Evolutionary conservation across 2,329 filamentous ascomycete species (phyloP).

Genomic region (Fusarium sp.): DNA sequence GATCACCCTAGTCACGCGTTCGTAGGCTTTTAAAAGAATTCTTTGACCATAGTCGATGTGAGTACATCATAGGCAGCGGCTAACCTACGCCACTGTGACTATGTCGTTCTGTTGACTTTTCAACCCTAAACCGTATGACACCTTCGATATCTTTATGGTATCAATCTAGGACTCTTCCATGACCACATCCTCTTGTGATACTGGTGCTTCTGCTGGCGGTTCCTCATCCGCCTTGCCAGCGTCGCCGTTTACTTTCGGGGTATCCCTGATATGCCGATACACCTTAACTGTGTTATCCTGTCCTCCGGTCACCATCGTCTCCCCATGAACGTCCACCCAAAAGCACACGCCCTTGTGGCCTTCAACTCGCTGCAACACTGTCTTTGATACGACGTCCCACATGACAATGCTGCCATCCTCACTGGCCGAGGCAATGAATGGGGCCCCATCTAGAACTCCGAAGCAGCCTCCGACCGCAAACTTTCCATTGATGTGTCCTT

Average conservation of each 20-base stretch:
- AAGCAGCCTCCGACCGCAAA: constrained; percentile 91
- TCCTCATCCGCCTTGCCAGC: constrained; percentile 53
- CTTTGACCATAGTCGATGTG: not conserved
- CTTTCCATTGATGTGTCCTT: constrained; percentile 86
- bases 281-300: constrained; percentile 67
- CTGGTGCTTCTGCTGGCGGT: constrained; percentile 67
- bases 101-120: not conserved
- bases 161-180: constrained; percentile 50
- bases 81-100: not conserved
- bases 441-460: constrained; percentile 65
- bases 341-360: constrained; percentile 71
- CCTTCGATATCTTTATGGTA: constrained; percentile 6
- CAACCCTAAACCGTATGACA: not conserved
- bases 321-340: constrained; percentile 72
- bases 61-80: not conserved
- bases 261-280: constrained; percentile 55
- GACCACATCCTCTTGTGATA: constrained; percentile 57
- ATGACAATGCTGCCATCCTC: constrained; percentile 88
- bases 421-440: constrained; percentile 84
- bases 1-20: not conserved
- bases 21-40: not conserved
- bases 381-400: constrained; percentile 92
- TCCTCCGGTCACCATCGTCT: constrained; percentile 69
- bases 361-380: constrained; percentile 76
- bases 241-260: constrained; percentile 38